Evolutionary conservation across 2,329 filamentous ascomycete genomes (phyloP).

Genomic region (Monosporascus sp.): DNA sequence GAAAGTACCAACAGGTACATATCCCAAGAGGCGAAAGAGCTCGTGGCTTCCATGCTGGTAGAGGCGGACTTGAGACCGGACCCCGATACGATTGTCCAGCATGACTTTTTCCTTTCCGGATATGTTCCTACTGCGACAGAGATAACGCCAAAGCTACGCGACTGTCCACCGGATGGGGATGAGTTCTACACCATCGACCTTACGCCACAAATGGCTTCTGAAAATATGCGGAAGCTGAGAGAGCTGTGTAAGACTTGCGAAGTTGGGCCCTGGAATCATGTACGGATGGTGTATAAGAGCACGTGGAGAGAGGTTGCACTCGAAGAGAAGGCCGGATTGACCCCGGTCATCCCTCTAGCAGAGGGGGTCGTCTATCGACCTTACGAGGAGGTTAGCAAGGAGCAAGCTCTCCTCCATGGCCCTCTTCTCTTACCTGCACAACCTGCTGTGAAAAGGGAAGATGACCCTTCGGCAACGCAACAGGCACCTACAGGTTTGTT

Average conservation of each 20-base stretch:
- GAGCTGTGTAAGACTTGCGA: slow-evolving; percentile 54
- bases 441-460: slow-evolving; percentile 26
- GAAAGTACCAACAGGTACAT: slow-evolving; percentile 64
- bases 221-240: slow-evolving; percentile 48
- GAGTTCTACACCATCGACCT: slow-evolving; percentile 51
- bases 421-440: slow-evolving; percentile 29
- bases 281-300: slow-evolving; percentile 45
- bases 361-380: slow-evolving; percentile 60
- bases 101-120: slow-evolving; percentile 72
- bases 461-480: slow-evolving; percentile 29
- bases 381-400: slow-evolving; percentile 55
- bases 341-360: slow-evolving; percentile 56
- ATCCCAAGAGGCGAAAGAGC: slow-evolving; percentile 69
- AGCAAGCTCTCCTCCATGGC: slow-evolving; percentile 38
- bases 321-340: slow-evolving; percentile 63
- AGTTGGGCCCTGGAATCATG: slow-evolving; percentile 50
- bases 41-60: slow-evolving; percentile 71
- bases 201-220: slow-evolving; percentile 37
- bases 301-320: slow-evolving; percentile 63
- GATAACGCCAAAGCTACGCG: slow-evolving; percentile 53
- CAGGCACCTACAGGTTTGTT: slow-evolving; percentile 39
- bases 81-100: slow-evolving; percentile 73
- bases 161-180: slow-evolving; percentile 51
- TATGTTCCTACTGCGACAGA: slow-evolving; percentile 62
- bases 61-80: slow-evolving; percentile 70